Evolutionary conservation across 257 asterid species (phyloP), one percentile per base, ranked within the genome.

Genomic region (Petunia axillaris): DNA sequence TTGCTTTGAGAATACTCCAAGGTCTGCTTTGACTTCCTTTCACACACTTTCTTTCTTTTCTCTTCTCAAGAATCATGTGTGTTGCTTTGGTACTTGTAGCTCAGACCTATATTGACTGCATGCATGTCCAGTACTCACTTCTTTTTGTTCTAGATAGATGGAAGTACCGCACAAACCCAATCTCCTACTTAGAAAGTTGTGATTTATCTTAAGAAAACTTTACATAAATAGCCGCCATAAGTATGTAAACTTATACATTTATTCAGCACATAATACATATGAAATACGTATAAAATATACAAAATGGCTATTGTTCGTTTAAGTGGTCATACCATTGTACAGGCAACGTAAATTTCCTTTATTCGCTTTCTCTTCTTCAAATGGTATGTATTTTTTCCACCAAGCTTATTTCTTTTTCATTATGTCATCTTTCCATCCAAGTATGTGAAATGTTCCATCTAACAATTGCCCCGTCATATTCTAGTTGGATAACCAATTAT

Each of bases 11-110:
- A 60, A 36, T 43, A 39, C 37, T 36, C 60, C 3, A 77, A 77
- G 81, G 81, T 77, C 38, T 77, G 5, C 43, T 46, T 38, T 5
- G 3, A 43, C 67, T 57, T 35, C 68, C 39, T 60, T 58, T 57
- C 15, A 43, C 43, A 68, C 57, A 46, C 16, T 10, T 70, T 0
- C 43, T 9, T 70, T 70, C 55, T 41, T 43, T 43, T 43, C 10
- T 44, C 77, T 10, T 70, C 6, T 70, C 43, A 48, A 48, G 25
- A 71, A 48, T 77, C 73, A 46, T 77, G 58, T 1, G 36, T 25
- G 5, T 41, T 77, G 37, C 59, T 77, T 16, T 59, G 4, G 9
- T 77, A 25, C 16, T 59, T 3, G 43, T 14, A 58, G 4, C 0
- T 4, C 36, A 40, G 15, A 10, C 11, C 58, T 71, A 50, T n/a